Conservation (phyloP, 2,329 filamentous ascomycete species). For the Aspergillus pseudoterreus region DNA sequence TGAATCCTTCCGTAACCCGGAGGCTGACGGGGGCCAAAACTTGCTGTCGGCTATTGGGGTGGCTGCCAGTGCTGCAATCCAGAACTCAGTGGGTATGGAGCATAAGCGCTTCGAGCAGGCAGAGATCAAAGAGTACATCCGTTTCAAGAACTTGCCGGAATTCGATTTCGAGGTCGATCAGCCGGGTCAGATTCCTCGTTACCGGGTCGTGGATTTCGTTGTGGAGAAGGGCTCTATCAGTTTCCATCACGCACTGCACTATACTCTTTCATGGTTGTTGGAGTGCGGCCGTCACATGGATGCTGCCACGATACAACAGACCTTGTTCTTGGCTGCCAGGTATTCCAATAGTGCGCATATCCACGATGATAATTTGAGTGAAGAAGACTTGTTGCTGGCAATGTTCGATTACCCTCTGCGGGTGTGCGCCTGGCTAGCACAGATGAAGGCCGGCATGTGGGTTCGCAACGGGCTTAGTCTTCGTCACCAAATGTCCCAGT, state of each 20-base stretch:
- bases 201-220: constrained; percentile 76
- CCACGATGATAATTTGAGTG: constrained; percentile 51
- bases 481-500: constrained; percentile 90
- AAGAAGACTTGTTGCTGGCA: constrained; percentile 78
- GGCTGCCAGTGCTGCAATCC: constrained; percentile 76
- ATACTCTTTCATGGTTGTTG: constrained; percentile 91
- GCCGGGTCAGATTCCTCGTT: constrained; percentile 46
- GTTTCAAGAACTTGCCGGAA: constrained; percentile 72
- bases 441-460: constrained; percentile 99
- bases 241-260: constrained; percentile 95
- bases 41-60: constrained; percentile 66
- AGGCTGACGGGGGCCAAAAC: constrained; percentile 60
- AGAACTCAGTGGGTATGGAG: constrained; percentile 87
- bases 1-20: constrained; percentile 73
- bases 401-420: constrained; percentile 90
- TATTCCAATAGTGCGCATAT: constrained; percentile 52
- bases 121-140: constrained; percentile 82
- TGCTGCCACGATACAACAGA: constrained; percentile 60
- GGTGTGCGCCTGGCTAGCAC: constrained; percentile 92
- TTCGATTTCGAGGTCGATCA: constrained; percentile 70
- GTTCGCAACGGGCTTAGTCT: constrained; percentile 95
- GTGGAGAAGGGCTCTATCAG: constrained; percentile 90
- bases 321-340: constrained; percentile 69
- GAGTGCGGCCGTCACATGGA: constrained; percentile 79
- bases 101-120: constrained; percentile 77